Percentiles rank a stretch among this genome's conserved stretches.
Evolutionary conservation across 345 rosid genomes (phyloP).

Genomic region (Camelina hispida): DNA sequence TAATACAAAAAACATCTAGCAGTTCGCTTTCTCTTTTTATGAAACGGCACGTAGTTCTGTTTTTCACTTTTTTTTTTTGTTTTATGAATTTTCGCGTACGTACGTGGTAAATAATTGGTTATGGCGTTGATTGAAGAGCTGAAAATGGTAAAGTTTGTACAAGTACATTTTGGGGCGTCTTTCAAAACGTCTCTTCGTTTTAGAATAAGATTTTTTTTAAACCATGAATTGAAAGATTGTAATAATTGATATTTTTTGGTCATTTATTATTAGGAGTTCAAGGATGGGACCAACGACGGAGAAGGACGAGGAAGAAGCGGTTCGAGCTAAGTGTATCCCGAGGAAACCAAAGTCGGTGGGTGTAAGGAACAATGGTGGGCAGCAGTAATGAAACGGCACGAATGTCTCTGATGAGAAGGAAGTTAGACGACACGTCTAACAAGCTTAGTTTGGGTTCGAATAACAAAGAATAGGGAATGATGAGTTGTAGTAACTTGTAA

Average conservation of each 20-base stretch:
- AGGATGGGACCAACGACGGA: constrained; percentile 48
- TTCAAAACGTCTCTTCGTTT: constrained; percentile 17
- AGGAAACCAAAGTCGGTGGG: constrained; percentile 49
- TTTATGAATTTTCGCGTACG: background rate
- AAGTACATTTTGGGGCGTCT: constrained; percentile 29
- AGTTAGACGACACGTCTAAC: constrained; percentile 35
- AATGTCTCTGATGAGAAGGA: constrained; percentile 20
- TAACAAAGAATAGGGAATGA: constrained; percentile 32
- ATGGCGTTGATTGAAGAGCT: constrained; percentile 41
- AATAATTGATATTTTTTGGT: background rate
- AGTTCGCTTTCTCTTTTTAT: background rate
- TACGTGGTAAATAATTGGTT: constrained; percentile 35
- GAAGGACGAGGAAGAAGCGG: constrained; percentile 46
- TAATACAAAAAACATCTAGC: constrained; percentile 36
- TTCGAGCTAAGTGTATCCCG: constrained; percentile 54
- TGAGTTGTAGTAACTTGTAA: constrained; percentile 24
- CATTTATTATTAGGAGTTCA: constrained; percentile 48
- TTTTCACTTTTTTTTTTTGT: background rate
- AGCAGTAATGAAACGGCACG: constrained; percentile 33
- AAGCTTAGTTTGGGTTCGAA: constrained; percentile 27
- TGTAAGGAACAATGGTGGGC: constrained; percentile 43
- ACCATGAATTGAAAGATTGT: background rate
- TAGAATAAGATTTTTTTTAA: background rate
- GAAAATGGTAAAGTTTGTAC: constrained; percentile 38
- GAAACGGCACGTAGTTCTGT: constrained; percentile 35